Evolutionary conservation across 257 asterid species (phyloP), one percentile per base, ranked within the genome.

Genomic region (Gentiana macrophylla): DNA sequence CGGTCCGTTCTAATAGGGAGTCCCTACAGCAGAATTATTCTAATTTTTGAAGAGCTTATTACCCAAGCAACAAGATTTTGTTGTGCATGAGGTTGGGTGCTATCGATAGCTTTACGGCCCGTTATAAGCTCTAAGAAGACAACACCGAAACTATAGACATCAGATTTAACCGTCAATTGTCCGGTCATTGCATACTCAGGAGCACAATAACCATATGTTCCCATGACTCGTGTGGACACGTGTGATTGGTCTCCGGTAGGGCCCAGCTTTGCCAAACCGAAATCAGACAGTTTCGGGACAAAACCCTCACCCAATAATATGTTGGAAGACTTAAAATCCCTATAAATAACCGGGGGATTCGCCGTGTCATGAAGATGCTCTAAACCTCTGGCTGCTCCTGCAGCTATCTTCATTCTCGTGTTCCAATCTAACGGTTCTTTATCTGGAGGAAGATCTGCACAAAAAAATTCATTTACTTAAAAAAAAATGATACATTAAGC

Each of bases 151-250:
- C 96, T 87, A 59, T 82, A 87, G 37, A 87, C 80, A 79, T 87
- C 96, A 0, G n/a, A n/a, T n/a, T n/a, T n/a, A n/a, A n/a, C n/a
- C n/a, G n/a, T n/a, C n/a, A n/a, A n/a, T n/a, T n/a, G 86, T 15
- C 96, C 96, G 1, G 94, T 87, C 87, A 77, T 80, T 52, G 93
- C 94, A 57, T 87, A 87, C 41, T 87, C 89, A 2, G 96, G 96
- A 36, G 92, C 96, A 73, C 92, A 84, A 52, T 87, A 87, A 13
- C 96, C 96, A 47, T 87, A 84, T 1, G 96, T 87, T 49, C 96
- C 96, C 96, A 87, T 87, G 60, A 87, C 96, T 68, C 96, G 64
- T 47, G 96, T 87, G 35, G 90, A 78, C 54, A 87, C 94, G 62
- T 87, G 96, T 37, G 90, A 82, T 64, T 80, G 71, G 55, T 77